Evolutionary conservation across 208 protist genomes (phyloP), one percentile per base, ranked within the genome.

Genomic region (Crithidia mellificae): DNA sequence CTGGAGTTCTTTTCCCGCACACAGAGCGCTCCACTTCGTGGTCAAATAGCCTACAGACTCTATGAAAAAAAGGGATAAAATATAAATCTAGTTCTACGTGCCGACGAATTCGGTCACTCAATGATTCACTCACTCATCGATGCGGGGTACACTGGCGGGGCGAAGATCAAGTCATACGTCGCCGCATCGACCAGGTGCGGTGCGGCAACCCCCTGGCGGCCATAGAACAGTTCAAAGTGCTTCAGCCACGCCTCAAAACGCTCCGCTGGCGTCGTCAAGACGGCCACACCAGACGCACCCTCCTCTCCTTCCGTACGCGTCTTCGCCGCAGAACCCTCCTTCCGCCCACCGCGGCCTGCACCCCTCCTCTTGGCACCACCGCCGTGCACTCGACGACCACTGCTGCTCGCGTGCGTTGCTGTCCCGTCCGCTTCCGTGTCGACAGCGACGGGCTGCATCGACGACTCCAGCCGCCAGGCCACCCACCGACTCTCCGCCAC

Each of bases 91-190:
- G n/a, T n/a, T n/a, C n/a, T n/a, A n/a, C n/a, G n/a, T n/a, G n/a
- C n/a, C n/a, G n/a, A n/a, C n/a, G n/a, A n/a, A n/a, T n/a, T n/a
- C n/a, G n/a, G n/a, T n/a, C n/a, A n/a, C n/a, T n/a, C n/a, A n/a
- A n/a, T n/a, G n/a, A n/a, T n/a, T n/a, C n/a, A n/a, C 34, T 38
- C 34, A 38, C 34, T 51, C 53, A 4, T n/a, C 8, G 14, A 41
- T 20, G 19, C 4, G 1, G 50, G 44, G 0, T 47, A 65, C 3
- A 24, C 44, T 2, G 52, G 55, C 1, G 83, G 77, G 8, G 78
- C 55, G 52, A 88, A 84, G 29, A 83, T 61, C 11, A 75, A 39
- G 50, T 88, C 76, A 66, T 91, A 94, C 47, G 74, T 74, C 5
- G 30, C 68, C 14, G 57, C 67, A 22, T 91, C 85, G 12, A 94